Base-by-base conservation (phyloP, 306 rosid species). In the Styphnolobium japonicum region DNA sequence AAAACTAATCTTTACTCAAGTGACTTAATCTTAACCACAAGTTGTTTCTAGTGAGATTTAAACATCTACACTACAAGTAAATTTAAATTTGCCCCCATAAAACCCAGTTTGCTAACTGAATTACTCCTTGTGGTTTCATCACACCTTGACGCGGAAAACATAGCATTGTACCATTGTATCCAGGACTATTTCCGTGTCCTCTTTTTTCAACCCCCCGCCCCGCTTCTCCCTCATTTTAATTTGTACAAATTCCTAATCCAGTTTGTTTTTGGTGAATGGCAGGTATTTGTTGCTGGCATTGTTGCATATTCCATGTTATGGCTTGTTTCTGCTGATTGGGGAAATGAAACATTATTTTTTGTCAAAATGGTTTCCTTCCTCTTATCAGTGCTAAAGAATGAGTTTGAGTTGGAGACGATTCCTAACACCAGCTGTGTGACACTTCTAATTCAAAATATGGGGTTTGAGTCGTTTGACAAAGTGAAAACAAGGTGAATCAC, bases 231-330 rank as follows among this genome's bases (percentile, higher is more conserved):
- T n/a, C 16, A 1, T 34, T 52, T 7, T 52, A 36, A 12, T 52
- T 14, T 25, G 40, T 4, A 37, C 14, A 37, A 12, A 55, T 55
- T 21, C 64, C n/a, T 55, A 14, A 73, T 37, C 10, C 31, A 21
- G 3, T 37, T 72, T 48, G 31, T 37, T 56, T 22, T 31, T 21
- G n/a, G 64, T 12, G 53, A 39, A 73, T 15, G 40, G 27, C 67
- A 73, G 78, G 78, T 73, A 73, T 39, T 39, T 73, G 51, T 46
- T 40, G 16, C 39, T 73, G 67, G 78, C 55, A 15, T 4, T 73
- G 39, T 37, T 73, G 78, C 67, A 39, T 52, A 52, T 71, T 53
- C 77, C 77, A 52, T 71, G 77, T 34, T 71, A 71, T 71, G 77
- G 77, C 51, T 2, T 71, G 51, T 71, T 71, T 71, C 15, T 34